These are phyloP conservation scores for Fimicolochytrium jonesii DNA, from an alignment of 192 early-diverging fungal species.

Conservation along the genomic window DNA sequence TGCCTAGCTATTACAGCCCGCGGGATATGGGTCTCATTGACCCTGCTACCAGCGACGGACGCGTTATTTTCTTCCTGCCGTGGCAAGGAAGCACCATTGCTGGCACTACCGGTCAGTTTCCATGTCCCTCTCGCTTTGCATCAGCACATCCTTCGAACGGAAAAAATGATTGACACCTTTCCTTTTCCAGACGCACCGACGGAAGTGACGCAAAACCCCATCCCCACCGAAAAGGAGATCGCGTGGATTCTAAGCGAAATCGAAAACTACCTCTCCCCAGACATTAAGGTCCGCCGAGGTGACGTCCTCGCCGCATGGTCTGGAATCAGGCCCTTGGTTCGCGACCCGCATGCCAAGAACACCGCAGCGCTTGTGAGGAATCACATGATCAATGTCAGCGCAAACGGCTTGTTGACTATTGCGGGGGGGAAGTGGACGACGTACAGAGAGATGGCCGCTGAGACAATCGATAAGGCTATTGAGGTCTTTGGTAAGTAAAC, in stretches of 20 bases:
- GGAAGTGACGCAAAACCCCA: constrained; percentile 74
- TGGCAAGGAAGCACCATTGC: constrained; percentile 97
- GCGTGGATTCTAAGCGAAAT: constrained; percentile 94
- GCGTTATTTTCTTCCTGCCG: constrained; percentile 96
- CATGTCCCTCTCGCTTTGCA: not conserved
- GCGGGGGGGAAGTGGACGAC: constrained; percentile 99
- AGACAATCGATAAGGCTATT: constrained; percentile 87
- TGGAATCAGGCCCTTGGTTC: constrained; percentile 93
- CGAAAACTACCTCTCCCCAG: constrained; percentile 81
- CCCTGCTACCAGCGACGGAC: constrained; percentile 87
- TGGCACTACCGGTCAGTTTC: constrained; percentile 70
- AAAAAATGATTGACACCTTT: not conserved
- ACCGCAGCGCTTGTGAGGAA: constrained; percentile 92
- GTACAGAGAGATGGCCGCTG: constrained; percentile 94
- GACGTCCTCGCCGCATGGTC: constrained; percentile 98
- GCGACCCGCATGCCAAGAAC: constrained; percentile 89
- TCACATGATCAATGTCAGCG: constrained; percentile 91
- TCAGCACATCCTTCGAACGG: not conserved
- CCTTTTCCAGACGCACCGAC: constrained; percentile 69
- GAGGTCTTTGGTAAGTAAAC: constrained; percentile 58
- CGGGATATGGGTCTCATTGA: constrained; percentile 93
- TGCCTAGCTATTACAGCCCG: constrained; percentile 94
- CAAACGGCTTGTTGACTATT: constrained; percentile 82
- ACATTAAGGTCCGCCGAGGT: constrained; percentile 94
- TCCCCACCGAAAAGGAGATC: constrained; percentile 90